Base-by-base conservation (phyloP, 345 rosid species). In the Turritis glabra region DNA sequence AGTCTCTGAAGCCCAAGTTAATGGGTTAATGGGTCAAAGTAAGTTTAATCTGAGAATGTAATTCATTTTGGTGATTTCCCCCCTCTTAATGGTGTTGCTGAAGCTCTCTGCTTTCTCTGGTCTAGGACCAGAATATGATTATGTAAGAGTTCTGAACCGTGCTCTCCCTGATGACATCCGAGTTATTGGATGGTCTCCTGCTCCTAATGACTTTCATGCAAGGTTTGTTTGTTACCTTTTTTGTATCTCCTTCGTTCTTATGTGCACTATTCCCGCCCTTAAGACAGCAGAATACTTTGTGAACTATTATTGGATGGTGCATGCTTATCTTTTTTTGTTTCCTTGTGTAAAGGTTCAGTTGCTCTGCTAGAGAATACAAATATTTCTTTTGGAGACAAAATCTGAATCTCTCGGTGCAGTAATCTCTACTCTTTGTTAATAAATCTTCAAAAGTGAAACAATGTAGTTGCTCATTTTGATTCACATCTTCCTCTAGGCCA, bases 181-280 rank as follows among this genome's bases (percentile, higher is more conserved):
- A 73, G 85, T 91, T 54, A 65, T 85, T 19, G 97, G 97, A 78
- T 94, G 98, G 98, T 85, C 90, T 84, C 93, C 98, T 26, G 89
- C 76, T 84, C 87, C 96, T 75, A 25, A 62, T 71, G 96, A 80
- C 83, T 94, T 94, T 82, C 89, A 84, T 78, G 97, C 98, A 85
- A 94, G 98, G 98, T 94, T 64, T 69, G 57, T 52, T 64, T 58
- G 25, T 64, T 53, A 18, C 67, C 79, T 74, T 56, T 37, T 26
- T 43, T 22, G 7, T 15, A 35, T 38, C 33, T 30, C 5, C 17
- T 26, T 51, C 8, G 5, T 53, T 48, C 26, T 40, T 29, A 14
- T 53, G 26, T 30, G 46, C 3, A 30, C 27, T 48, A 30, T 52
- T 58, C n/a, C 1, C 0, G 47, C 40, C 17, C 55, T 32, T 8